Base-by-base conservation (phyloP, 2,329 filamentous ascomycete species). In the Sordariomycetes sp. region DNA sequence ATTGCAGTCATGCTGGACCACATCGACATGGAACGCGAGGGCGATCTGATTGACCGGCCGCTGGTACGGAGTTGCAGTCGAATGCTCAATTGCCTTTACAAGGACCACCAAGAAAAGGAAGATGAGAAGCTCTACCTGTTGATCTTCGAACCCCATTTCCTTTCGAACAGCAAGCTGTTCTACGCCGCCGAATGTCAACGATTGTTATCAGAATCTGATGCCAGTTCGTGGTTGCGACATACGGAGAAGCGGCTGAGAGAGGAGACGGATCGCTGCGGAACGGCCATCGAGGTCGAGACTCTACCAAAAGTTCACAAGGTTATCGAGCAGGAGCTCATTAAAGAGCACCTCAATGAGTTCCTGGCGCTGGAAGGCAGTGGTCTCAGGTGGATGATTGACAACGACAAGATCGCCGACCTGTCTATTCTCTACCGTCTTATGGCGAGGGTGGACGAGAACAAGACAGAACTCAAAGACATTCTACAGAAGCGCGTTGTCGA, bases 41-140 rank as follows among this genome's bases (percentile, higher is more conserved):
- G 90, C 19, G 87, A 95, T 47, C 74, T 86, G 11, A 88, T 96
- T 40, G 85, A 96, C 55, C 79, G 84, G 45, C 73, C 76, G 23
- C 67, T 94, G 5, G 76, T 96, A 45, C 82, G 86, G 44, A 82
- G 84, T 33, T 90, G 86, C 52, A 74, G 86, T 3, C 79, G 83
- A 46, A 95, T 98, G 87, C 70, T 98, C 6, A 90, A 93, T 51
- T 77, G 77, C 7, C 68, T 98, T 0, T 93, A 94, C 53, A 83
- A 94, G 54, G 80, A 79, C 0, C 75, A 87, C 37, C 71, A 79
- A 4, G 87, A 94, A 50, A 72, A 75, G 5, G 83, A 93, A 42
- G 69, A 75, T 30, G 75, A 85, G 27, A 92, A 87, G 48, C 66
- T 98, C 0, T 98, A 98, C 51, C 60, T 87, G 20, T 84, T 79